These are phyloP conservation scores for Taxillus chinensis DNA, from an alignment of 164 flowering plant genomes.

Conservation along the genomic window DNA sequence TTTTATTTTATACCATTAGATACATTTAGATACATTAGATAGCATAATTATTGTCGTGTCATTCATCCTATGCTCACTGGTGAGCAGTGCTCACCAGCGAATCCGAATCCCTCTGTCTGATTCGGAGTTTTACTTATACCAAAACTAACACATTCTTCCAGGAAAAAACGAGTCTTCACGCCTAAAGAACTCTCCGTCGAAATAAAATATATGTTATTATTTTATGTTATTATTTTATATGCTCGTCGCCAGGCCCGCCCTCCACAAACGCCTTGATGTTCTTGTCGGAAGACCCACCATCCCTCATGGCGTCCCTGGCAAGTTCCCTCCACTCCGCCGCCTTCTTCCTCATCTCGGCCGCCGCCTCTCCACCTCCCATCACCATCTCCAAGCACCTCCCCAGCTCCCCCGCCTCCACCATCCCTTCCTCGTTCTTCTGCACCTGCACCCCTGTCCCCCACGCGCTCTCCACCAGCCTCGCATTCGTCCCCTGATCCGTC, in stretches of 20 bases:
- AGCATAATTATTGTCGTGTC: no score
- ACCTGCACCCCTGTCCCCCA: slow-evolving; percentile 32
- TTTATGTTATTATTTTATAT: no score
- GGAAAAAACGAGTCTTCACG: no score
- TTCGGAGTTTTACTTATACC: no score
- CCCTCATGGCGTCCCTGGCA: slow-evolving; percentile 13
- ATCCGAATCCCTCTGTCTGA: no score
- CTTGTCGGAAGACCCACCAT: slow-evolving; percentile 18
- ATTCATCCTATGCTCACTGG: no score
- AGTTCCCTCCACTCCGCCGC: slow-evolving; percentile 19
- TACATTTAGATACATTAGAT: no score
- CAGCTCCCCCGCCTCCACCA: slow-evolving; percentile 20
- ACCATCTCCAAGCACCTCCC: slow-evolving; percentile 23
- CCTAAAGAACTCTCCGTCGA: no score
- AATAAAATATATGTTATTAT: no score
- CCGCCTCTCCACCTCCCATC: slow-evolving; percentile 19
- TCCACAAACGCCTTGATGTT: slow-evolving; percentile 20
- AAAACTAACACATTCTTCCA: no score
- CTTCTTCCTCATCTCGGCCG: slow-evolving; percentile 18
- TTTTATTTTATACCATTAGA: no score
- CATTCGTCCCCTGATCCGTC: slow-evolving; percentile 32
- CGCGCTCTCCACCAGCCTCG: slow-evolving; percentile 27
- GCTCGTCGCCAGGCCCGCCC: background rate
- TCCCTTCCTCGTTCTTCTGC: slow-evolving; percentile 12
- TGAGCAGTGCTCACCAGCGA: no score